Evolutionary conservation across 148 eudicot species (phyloP), one percentile per base, ranked within the genome.

Genomic region (Silene uniflora): DNA sequence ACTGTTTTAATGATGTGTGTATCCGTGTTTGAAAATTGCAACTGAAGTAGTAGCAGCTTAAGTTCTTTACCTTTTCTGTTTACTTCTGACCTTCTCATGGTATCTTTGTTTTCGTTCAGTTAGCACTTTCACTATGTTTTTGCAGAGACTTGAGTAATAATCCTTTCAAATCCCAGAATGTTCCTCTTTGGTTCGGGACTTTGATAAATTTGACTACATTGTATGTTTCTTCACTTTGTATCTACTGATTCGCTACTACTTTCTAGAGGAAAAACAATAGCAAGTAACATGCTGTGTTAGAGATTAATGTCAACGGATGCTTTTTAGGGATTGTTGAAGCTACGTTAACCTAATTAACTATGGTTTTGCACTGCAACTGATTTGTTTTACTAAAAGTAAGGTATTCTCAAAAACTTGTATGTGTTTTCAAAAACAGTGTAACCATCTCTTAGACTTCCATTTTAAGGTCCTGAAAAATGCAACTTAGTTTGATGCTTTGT

Each of bases 111-210:
- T 19, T 55, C 6, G 32, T n/a, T 46, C 21, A 23, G 46, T 27
- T 76, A 27, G 18, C 35, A 76, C 21, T 5, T 62, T 68, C 23
- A 18, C 4, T 52, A 23, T 60, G 62, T 69, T 52, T 81, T 56
- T 77, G 72, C 84, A 81, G 84, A 70, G 84, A 81, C 67, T 42
- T 81, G 78, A 81, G 84, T 77, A 81, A 81, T 27, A 81, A 81
- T 71, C 78, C 58, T 27, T 81, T 77, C 55, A 69, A 69, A 23
- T n/a, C 56, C 24, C 47, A 67, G 18, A 47, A 32, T 69, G 75
- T 63, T 62, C 84, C 84, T 73, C 72, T 22, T 42, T 81, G 84
- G 84, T 63, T 77, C 46, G 42, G 39, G 78, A 74, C 72, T 14
- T 29, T 77, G 68, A 62, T 75, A 68, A 39, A n/a, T 55, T 62